A percentile compares a stretch with the other conserved stretches of the same genome.
Evolutionary conservation across 306 rosid genomes (phyloP).

Genomic region (Corylus americana): DNA sequence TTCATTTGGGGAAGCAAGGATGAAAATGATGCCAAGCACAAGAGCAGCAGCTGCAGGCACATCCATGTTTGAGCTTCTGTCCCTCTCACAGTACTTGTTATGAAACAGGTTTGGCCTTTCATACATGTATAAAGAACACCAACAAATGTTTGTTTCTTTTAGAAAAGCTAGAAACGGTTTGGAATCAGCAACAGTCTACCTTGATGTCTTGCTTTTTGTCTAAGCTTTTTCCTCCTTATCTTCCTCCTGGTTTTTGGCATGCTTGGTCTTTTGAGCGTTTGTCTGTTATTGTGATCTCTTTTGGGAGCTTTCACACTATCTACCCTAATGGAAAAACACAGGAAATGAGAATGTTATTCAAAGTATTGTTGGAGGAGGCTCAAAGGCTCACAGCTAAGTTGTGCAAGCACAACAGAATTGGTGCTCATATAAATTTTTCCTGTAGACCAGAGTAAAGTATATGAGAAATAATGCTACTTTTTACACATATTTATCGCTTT

Average conservation of each 20-base stretch:
- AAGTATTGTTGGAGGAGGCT: no score
- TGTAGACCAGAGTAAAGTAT: no score
- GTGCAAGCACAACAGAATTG: no score
- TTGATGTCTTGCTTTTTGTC: background rate
- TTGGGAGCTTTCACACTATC: no score
- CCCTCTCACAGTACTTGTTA: background rate
- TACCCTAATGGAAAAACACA: no score
- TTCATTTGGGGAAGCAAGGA: background rate
- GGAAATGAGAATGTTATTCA: no score
- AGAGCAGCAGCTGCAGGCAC: conserved; percentile 12
- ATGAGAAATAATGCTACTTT: no score
- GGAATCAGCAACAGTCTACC: background rate
- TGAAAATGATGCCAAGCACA: conserved; percentile 19
- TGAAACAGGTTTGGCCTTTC: background rate
- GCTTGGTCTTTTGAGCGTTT: background rate
- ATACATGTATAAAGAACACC: background rate
- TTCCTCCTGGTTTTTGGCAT: conserved; percentile 18
- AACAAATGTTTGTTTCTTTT: no score
- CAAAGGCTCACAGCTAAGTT: no score
- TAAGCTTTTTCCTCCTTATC: conserved; percentile 4
- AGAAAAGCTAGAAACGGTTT: conserved; percentile 11
- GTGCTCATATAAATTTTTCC: no score
- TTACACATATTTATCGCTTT: no score
- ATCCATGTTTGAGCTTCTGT: background rate
- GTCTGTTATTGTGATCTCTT: background rate